These are phyloP conservation scores for Zopfia rhizophila DNA, from an alignment of 2,329 filamentous ascomycete genomes.

Conservation along the genomic window DNA sequence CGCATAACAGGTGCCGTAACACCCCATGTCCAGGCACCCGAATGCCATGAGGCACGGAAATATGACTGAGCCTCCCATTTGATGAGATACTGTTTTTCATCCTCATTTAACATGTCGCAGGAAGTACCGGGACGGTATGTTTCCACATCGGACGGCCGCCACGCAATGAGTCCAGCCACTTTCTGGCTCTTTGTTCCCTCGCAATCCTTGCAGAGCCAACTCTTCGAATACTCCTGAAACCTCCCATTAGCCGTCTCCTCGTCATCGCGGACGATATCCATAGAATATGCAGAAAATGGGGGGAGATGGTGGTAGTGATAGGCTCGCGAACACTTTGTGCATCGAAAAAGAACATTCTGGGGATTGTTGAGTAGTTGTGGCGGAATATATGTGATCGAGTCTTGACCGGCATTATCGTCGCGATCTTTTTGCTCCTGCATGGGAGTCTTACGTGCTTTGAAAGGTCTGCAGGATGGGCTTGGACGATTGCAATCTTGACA, in stretches of 20 bases:
- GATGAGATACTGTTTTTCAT: slow-evolving; percentile 90
- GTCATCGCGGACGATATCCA: slow-evolving; percentile 57
- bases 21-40: slow-evolving; percentile 89
- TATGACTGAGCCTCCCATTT: slow-evolving; percentile 89
- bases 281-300: slow-evolving; percentile 54
- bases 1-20: slow-evolving; percentile 72
- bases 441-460: slow-evolving; percentile 76
- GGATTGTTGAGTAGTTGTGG: slow-evolving; percentile 76
- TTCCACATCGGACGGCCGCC: slow-evolving; percentile 76
- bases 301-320: slow-evolving; percentile 90
- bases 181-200: slow-evolving; percentile 68
- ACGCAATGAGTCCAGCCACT: slow-evolving; percentile 83
- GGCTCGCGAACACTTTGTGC: slow-evolving; percentile 76
- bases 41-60: slow-evolving; percentile 84
- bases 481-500: slow-evolving; percentile 76
- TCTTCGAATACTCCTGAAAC: slow-evolving; percentile 75
- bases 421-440: slow-evolving; percentile 86
- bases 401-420: slow-evolving; percentile 79
- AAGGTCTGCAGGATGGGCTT: slow-evolving; percentile 78
- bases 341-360: slow-evolving; percentile 84
- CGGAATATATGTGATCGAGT: slow-evolving; percentile 76
- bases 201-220: slow-evolving; percentile 87
- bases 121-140: slow-evolving; percentile 64
- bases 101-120: slow-evolving; percentile 70
- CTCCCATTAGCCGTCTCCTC: slow-evolving; percentile 68